These are phyloP conservation scores for Polychytrium aggregatum DNA, from an alignment of 192 early-diverging fungal species.

Conservation along the genomic window DNA sequence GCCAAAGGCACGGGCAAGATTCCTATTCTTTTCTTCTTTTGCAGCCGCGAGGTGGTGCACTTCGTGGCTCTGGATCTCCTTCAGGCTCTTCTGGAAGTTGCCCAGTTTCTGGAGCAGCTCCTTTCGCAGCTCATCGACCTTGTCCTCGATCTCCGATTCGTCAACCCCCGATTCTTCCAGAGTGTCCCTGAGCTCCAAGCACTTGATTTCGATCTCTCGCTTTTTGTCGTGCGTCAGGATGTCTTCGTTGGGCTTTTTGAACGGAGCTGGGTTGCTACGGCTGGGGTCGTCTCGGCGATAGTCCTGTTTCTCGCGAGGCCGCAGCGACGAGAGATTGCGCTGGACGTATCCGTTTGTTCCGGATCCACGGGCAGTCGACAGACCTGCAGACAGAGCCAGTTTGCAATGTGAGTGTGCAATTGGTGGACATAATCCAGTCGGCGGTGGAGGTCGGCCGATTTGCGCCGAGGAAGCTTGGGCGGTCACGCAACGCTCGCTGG, in stretches of 20 bases:
- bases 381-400: constrained; percentile 9
- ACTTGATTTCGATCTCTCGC: constrained; percentile 75
- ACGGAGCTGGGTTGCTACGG: not conserved
- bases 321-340: constrained; percentile 69
- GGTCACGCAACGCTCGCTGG: too few relatives aligned
- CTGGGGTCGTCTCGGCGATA: constrained; percentile 5
- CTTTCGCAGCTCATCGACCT: constrained; percentile 47
- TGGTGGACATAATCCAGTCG: too few relatives aligned
- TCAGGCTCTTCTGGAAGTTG: constrained; percentile 11
- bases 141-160: constrained; percentile 56
- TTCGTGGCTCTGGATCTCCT: constrained; percentile 45
- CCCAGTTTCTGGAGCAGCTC: constrained; percentile 45
- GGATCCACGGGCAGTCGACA: constrained; percentile 33
- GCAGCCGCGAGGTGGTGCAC: constrained; percentile 61
- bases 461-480: too few relatives aligned
- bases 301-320: constrained; percentile 26
- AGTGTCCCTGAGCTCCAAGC: constrained; percentile 64
- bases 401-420: too few relatives aligned
- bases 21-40: constrained; percentile 55
- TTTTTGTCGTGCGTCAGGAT: constrained; percentile 79
- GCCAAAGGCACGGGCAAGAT: constrained; percentile 54
- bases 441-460: too few relatives aligned
- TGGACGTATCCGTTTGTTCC: constrained; percentile 97
- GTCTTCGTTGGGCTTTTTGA: constrained; percentile 57
- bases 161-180: constrained; percentile 60